Conservation (phyloP, 1,284 basidiomycete species). For the Cutaneotrichosporon sp. region DNA sequence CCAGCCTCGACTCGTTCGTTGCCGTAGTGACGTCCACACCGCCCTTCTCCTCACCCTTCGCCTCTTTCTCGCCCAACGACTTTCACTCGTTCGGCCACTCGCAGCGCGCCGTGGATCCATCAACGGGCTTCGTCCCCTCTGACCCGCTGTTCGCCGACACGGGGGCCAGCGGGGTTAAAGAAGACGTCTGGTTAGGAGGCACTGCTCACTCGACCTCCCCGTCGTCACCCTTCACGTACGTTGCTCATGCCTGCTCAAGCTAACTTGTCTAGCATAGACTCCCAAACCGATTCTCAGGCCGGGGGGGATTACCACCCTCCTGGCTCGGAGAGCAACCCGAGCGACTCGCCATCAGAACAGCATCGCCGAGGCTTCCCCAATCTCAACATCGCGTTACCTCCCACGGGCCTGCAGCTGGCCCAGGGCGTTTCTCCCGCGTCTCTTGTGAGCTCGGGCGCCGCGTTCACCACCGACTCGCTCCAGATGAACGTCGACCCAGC, state of each 20-base stretch:
- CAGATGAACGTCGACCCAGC: slow-evolving; percentile 27
- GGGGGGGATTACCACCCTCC: slow-evolving; percentile 49
- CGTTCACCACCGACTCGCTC: slow-evolving; percentile 40
- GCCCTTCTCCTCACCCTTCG: slow-evolving; percentile 15
- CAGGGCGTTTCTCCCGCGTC: slow-evolving; percentile 37
- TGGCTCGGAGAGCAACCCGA: slow-evolving; percentile 28
- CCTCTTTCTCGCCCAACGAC: slow-evolving; percentile 5
- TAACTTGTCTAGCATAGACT: slow-evolving; percentile 37
- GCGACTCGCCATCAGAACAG: slow-evolving; percentile 24
- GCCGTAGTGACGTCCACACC: slow-evolving; percentile 41
- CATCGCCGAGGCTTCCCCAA: slow-evolving; percentile 40
- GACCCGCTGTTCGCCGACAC: slow-evolving; percentile 19
- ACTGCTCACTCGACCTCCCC: slow-evolving; percentile 33
- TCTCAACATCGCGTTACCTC: slow-evolving; percentile 40
- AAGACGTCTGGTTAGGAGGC: slow-evolving; percentile 37
- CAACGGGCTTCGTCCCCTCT: slow-evolving; percentile 14
- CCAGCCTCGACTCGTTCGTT: slow-evolving; percentile 26
- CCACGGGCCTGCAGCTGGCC: slow-evolving; percentile 24
- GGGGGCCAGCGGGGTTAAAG: slow-evolving; percentile 28
- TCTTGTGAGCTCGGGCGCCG: slow-evolving; percentile 38
- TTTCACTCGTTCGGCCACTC: slow-evolving; percentile 1
- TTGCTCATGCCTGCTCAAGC: slow-evolving; percentile 1
- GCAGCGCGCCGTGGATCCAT: slow-evolving; percentile 14
- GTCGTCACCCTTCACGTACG: slow-evolving; percentile 50
- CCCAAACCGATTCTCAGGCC: slow-evolving; percentile 41